Evolutionary conservation across 73 alveolate genomes (phyloP).

Genomic region (Blepharisma stoltei): DNA sequence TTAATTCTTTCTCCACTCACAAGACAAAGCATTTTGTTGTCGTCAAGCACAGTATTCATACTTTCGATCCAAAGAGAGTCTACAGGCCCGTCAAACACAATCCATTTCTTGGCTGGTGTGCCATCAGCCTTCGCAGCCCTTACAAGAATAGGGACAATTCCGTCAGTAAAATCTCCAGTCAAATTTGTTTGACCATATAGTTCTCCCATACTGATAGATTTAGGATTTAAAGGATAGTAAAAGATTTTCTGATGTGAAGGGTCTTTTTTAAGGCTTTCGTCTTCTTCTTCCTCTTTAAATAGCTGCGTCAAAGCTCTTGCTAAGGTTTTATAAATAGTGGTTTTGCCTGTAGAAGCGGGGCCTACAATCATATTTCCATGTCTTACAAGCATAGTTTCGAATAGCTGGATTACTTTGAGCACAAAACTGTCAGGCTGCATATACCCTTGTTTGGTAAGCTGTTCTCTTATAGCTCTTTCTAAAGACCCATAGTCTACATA

Average conservation of each 20-base stretch:
- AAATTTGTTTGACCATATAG: conserved; percentile 49
- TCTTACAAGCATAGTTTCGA: conserved; percentile 96
- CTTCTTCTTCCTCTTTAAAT: conserved; percentile 69
- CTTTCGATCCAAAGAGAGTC: conserved; percentile 95
- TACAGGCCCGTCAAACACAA: conserved; percentile 87
- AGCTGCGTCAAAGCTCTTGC: conserved; percentile 94
- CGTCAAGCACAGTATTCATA: conserved; percentile 99
- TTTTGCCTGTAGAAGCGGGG: conserved; percentile 97
- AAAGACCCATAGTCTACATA: conserved; percentile 72
- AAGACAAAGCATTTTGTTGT: conserved; percentile 97
- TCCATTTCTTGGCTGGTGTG: conserved; percentile 97
- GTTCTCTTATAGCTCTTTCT: conserved; percentile 59
- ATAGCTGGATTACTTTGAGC: conserved; percentile 85
- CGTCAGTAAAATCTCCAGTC: conserved; percentile 99
- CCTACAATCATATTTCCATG: conserved; percentile 99
- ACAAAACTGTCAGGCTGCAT: conserved; percentile 53
- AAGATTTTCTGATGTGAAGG: conserved; percentile 45
- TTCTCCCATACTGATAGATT: conserved; percentile 99
- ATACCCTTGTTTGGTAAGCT: conserved; percentile 51
- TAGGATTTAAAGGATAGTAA: conserved; percentile 90
- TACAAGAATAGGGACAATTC: conserved; percentile 94
- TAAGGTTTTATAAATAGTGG: conserved; percentile 88
- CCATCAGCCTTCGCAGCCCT: conserved; percentile 97
- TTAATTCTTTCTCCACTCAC: conserved; percentile 97
- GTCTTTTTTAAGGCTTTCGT: conserved; percentile 34